A percentile compares a stretch with the other conserved stretches of the same genome.
These are phyloP conservation scores for Sporisorium sorghi DNA, from an alignment of 1,284 basidiomycete genomes.

Conservation along the genomic window DNA sequence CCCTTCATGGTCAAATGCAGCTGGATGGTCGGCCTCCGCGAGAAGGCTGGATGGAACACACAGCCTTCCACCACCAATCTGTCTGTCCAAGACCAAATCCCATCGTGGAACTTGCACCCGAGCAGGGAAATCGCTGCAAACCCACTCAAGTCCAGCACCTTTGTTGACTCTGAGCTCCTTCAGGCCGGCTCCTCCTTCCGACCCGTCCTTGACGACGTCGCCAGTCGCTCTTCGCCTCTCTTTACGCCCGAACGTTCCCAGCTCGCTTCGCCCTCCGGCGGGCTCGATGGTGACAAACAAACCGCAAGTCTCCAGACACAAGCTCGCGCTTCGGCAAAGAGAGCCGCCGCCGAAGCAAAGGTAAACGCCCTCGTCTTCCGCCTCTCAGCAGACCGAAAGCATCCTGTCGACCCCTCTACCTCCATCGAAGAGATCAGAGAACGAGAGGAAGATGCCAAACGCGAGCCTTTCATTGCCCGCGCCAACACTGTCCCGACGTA, in stretches of 20 bases:
- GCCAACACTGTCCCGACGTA: constrained; percentile 86
- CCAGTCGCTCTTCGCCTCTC: constrained; percentile 33
- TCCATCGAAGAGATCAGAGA: constrained; percentile 39
- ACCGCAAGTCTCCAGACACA: constrained; percentile 6
- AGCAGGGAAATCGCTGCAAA: constrained; percentile 19
- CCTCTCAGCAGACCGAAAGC: constrained; percentile 38
- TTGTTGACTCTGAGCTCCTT: constrained; percentile 39
- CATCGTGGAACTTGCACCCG: constrained; percentile 21
- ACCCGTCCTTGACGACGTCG: constrained; percentile 17
- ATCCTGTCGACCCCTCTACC: constrained; percentile 40
- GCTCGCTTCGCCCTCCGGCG: constrained; percentile 20
- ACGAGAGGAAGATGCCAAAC: constrained; percentile 27
- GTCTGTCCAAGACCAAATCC: constrained; percentile 8
- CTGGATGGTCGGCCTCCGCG: constrained; percentile 61
- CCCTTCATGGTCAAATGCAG: constrained; percentile 64
- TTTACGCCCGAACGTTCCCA: constrained; percentile 40
- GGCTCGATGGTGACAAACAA: constrained; percentile 10
- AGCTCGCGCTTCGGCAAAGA: constrained; percentile 23
- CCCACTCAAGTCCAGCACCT: constrained; percentile 37
- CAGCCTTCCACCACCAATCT: constrained; percentile 13
- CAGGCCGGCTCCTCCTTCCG: constrained; percentile 32
- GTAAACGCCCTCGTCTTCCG: constrained; percentile 44
- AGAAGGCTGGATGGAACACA: constrained; percentile 61
- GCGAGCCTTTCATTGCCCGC: constrained; percentile 77
- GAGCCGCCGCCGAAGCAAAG: constrained; percentile 27